Evolutionary conservation across 257 asterid species (phyloP).

Genomic region (Primulina eburnea): DNA sequence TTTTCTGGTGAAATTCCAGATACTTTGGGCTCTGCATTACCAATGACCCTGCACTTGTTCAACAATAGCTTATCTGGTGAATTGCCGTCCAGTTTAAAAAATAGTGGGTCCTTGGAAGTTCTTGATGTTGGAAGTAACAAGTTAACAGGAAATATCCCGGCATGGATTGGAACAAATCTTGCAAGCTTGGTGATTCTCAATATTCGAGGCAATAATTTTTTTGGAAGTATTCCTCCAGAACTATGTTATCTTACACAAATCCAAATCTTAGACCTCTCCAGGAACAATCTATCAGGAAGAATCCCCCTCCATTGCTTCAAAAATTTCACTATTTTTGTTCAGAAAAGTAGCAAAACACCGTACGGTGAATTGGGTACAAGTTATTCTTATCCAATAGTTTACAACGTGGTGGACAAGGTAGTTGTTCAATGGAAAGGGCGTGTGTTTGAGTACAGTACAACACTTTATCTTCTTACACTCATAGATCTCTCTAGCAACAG

Average conservation of each 20-base stretch:
- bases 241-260: constrained; percentile 15
- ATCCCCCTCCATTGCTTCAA: constrained; percentile 27
- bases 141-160: constrained; percentile 19
- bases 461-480: constrained; percentile 23
- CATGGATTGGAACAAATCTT: constrained; percentile 15
- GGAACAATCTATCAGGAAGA: constrained; percentile 21
- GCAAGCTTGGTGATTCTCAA: not conserved
- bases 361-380: no score
- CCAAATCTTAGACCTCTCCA: constrained; percentile 33
- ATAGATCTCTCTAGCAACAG: constrained; percentile 37
- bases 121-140: constrained; percentile 23
- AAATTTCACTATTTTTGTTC: constrained; percentile 22
- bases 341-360: not conserved
- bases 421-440: constrained; percentile 30
- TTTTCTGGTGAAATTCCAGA: constrained; percentile 27
- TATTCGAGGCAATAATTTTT: constrained; percentile 22
- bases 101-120: not conserved
- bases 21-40: constrained; percentile 15
- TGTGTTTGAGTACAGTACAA: constrained; percentile 11
- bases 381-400: not conserved
- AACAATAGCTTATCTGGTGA: constrained; percentile 21
- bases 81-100: constrained; percentile 15
- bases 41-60: constrained; percentile 5
- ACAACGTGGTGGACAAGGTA: constrained; percentile 2
- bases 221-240: constrained; percentile 25